These are phyloP conservation scores for Apiospora phragmitis DNA, from an alignment of 2,329 filamentous ascomycete species.

Conservation along the genomic window DNA sequence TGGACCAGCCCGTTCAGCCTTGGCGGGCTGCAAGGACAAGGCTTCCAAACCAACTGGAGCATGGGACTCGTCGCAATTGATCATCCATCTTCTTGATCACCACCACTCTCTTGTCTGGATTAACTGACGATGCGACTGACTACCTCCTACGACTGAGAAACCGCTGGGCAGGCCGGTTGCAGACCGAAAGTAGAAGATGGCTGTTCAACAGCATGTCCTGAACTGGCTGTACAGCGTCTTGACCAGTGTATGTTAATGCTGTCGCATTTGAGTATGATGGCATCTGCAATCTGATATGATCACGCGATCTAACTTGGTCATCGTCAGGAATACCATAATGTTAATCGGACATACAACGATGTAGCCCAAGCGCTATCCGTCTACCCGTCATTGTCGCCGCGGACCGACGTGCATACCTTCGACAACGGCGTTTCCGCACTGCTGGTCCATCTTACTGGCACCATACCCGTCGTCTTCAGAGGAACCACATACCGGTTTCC, in stretches of 20 bases:
- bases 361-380: slow-evolving; percentile 79
- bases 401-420: slow-evolving; percentile 95
- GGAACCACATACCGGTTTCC: slow-evolving; percentile 90
- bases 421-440: slow-evolving; percentile 85
- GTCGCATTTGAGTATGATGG: not conserved
- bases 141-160: not conserved
- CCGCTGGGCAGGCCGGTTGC: not conserved
- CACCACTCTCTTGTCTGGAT: not conserved
- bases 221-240: slow-evolving; percentile 95
- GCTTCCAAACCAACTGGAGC: not conserved
- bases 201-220: slow-evolving; percentile 84
- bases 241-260: slow-evolving; percentile 59
- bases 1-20: not conserved
- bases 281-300: not conserved
- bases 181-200: slow-evolving; percentile 44
- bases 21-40: slow-evolving; percentile 9
- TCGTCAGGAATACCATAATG: slow-evolving; percentile 83
- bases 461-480: slow-evolving; percentile 87
- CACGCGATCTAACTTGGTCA: slow-evolving; percentile 11
- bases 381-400: slow-evolving; percentile 77
- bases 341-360: slow-evolving; percentile 90
- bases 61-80: not conserved
- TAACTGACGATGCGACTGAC: not conserved
- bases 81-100: not conserved
- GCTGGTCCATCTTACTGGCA: slow-evolving; percentile 82